A percentile compares a stretch with the other conserved stretches of the same genome.
These are phyloP conservation scores for Meira miltonrushii DNA, from an alignment of 1,284 basidiomycete genomes.

Conservation along the genomic window DNA sequence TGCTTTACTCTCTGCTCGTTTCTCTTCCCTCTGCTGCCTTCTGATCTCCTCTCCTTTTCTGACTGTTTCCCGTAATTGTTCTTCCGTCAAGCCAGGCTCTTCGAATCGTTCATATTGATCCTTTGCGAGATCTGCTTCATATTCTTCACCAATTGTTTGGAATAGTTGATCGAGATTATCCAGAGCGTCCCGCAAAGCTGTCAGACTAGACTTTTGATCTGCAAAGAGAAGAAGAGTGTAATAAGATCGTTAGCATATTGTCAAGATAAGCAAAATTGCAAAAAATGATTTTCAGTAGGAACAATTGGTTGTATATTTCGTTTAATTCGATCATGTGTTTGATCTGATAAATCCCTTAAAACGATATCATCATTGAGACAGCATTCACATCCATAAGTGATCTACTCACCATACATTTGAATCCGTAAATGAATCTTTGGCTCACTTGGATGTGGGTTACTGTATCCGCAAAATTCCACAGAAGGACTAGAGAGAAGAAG, in stretches of 20 bases:
- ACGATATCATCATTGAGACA: conserved; percentile 14
- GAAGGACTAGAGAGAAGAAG: conserved; percentile 66
- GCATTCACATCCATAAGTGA: conserved; percentile 25
- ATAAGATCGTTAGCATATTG: background rate
- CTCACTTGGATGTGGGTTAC: conserved; percentile 92
- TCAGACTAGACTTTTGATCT: conserved; percentile 33
- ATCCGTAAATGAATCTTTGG: conserved; percentile 90
- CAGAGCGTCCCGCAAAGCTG: conserved; percentile 43
- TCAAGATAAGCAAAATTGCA: background rate
- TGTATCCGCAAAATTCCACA: conserved; percentile 97
- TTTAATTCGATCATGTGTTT: conserved; percentile 7
- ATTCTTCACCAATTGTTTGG: conserved; percentile 38
- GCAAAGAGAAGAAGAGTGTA: background rate
- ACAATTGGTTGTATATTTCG: conserved; percentile 45
- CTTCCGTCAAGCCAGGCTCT: conserved; percentile 12
- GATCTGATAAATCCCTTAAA: conserved; percentile 29
- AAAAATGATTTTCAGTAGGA: conserved; percentile 44
- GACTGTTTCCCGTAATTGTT: conserved; percentile 11
- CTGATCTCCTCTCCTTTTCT: conserved; percentile 6
- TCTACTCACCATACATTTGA: conserved; percentile 89
- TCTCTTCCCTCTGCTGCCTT: background rate
- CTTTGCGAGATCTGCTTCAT: conserved; percentile 29
- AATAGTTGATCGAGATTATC: conserved; percentile 42
- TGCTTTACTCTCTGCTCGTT: background rate
- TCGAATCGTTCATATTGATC: conserved; percentile 35